Evolutionary conservation across 768 basidiomycete species (phyloP), one percentile per base, ranked within the genome.

Genomic region (Filobasidium wieringae): DNA sequence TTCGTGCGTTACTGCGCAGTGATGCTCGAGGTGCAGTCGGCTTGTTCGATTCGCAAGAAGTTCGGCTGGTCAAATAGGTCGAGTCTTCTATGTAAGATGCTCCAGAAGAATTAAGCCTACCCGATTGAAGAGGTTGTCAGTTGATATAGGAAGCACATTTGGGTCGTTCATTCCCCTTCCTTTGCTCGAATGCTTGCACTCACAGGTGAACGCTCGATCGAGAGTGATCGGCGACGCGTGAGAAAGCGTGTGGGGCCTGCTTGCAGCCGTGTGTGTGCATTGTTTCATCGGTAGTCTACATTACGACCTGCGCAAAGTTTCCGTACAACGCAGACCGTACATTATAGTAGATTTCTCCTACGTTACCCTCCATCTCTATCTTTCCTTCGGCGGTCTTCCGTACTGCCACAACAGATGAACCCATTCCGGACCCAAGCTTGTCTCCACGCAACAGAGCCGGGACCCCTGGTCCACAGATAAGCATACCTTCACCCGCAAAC

Each of bases 401-500:
- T 29, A 97, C 93, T 0, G 89, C 85, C 4, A 96, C 91, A 30
- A 72, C 55, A 66, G 72, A 51, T 17, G 43, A 64, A 19, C 63
- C 69, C 52, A 49, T 61, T 27, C 61, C 65, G 33, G 41, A 61
- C 51, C 2, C 83, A 80, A 53, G 85, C 83, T 59, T 80, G 79
- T 30, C 81, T 68, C 31, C 77, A 66, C 54, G 81, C 79, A 32
- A 77, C 70, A 29, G 74, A 70, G 43, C 64, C 65, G 47, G 72
- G 67, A 69, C 75, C 63, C 71, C 74, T 0, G 74, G 73, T 22
- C 76, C 75, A 68, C 95, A 99, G 33, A 99, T 80, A 29, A 99
- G 78, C 8, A 93, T 86, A 76, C 95, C 95, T 75, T 97, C 93
- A 24, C 93, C 93, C n/a, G 91, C 84, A 56, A 97, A 84, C 72